A percentile compares a stretch with the other conserved stretches of the same genome.
Conservation (phyloP, 1,284 basidiomycete genomes). For the Malassezia japonica region DNA sequence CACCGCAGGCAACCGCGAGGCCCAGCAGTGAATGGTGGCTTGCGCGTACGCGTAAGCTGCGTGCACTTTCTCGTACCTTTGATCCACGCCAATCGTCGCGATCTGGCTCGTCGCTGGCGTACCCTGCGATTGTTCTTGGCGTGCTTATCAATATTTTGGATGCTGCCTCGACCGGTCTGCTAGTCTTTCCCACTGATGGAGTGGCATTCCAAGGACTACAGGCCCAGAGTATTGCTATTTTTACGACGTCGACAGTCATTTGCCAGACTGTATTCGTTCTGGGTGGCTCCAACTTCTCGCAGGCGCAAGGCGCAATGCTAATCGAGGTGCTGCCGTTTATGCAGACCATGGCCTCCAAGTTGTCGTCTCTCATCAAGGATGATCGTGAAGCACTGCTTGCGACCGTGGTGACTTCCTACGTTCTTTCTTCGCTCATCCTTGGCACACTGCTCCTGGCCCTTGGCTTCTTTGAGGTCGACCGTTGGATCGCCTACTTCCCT, state of each 20-base stretch:
- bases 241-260: constrained; percentile 1
- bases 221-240: constrained; percentile 10
- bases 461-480: constrained; percentile 6
- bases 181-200: constrained; percentile 7
- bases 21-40: too few species aligned
- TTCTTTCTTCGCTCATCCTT: background rate
- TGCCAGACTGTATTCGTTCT: constrained; percentile 4
- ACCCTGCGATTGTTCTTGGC: constrained; percentile 1
- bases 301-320: constrained; percentile 6
- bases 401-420: background rate
- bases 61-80: background rate
- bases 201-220: background rate
- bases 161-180: constrained; percentile 7
- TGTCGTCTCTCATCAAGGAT: background rate
- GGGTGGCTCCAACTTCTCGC: constrained; percentile 6
- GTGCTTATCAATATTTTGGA: constrained; percentile 2
- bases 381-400: background rate
- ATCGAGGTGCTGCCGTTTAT: constrained; percentile 7
- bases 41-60: background rate
- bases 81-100: too few species aligned
- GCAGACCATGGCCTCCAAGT: constrained; percentile 9
- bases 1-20: too few species aligned
- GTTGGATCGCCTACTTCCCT: constrained; percentile 10
- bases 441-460: background rate
- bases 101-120: background rate